phyloP scores from a whole-genome alignment of 2,329 filamentous ascomycete species.

The Pestalotiopsis sp. region DNA sequence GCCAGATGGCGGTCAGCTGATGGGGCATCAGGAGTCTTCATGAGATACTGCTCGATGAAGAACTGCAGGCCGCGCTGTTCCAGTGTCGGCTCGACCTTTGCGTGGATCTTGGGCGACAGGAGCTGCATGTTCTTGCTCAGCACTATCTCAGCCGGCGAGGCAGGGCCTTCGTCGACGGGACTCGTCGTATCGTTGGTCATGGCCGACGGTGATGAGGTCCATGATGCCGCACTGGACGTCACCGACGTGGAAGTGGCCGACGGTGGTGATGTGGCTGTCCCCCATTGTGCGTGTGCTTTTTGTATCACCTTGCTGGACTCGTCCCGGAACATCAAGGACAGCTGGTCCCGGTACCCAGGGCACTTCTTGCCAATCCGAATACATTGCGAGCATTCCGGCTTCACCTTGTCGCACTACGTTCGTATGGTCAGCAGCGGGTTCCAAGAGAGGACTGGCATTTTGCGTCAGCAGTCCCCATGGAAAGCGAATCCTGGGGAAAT shows the following conservation, averaged over 20 bases:
- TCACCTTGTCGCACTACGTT: constrained; percentile 60
- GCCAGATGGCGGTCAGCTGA: constrained; percentile 39
- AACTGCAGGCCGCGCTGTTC: constrained; percentile 53
- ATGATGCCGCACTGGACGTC: constrained; percentile 30
- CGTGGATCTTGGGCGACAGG: constrained; percentile 25
- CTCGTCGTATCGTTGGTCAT: constrained; percentile 12
- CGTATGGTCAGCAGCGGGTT: constrained; percentile 14
- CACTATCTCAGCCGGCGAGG: constrained; percentile 11
- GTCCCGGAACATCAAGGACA: constrained; percentile 68
- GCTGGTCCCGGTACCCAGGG: constrained; percentile 65
- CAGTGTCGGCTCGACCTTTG: constrained; percentile 42
- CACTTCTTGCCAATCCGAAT: constrained; percentile 61
- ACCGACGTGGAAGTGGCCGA: constrained; percentile 25
- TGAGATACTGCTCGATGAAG: constrained; percentile 52
- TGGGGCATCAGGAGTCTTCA: constrained; percentile 54
- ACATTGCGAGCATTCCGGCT: constrained; percentile 65
- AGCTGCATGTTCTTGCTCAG: constrained; percentile 14
- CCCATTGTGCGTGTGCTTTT: constrained; percentile 58
- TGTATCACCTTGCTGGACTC: constrained; percentile 65
- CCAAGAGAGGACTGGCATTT: neutral
- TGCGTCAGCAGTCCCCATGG: neutral
- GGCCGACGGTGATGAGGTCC: constrained; percentile 25
- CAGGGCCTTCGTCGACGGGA: constrained; percentile 9
- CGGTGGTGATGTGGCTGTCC: constrained; percentile 32
- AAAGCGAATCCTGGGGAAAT: neutral